Percentiles rank a stretch among this genome's conserved stretches.
These are phyloP conservation scores for Rhizopus microsporus DNA, from an alignment of 371 early-diverging fungal species.

Conservation along the genomic window DNA sequence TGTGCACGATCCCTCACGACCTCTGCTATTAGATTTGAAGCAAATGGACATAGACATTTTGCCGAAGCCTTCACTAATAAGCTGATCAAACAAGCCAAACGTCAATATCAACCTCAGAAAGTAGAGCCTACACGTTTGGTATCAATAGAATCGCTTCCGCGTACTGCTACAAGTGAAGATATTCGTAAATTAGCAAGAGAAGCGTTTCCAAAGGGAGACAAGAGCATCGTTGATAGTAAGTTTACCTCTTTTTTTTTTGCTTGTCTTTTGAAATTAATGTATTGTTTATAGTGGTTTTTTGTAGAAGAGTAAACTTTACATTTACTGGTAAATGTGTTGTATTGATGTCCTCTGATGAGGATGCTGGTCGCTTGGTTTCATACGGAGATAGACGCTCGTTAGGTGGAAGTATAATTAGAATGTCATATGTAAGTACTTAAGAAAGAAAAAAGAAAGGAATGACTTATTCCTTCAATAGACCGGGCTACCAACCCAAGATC, in stretches of 20 bases:
- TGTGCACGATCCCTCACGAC: background rate
- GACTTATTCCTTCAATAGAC: background rate
- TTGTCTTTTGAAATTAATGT: background rate
- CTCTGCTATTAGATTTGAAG: background rate
- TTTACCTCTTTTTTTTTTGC: background rate
- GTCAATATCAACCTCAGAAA: background rate
- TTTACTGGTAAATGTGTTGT: constrained; percentile 43
- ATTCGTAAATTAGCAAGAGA: constrained; percentile 47
- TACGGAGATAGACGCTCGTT: constrained; percentile 42
- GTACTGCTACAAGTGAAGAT: constrained; percentile 45
- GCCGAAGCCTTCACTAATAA: background rate
- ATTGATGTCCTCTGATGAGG: constrained; percentile 26
- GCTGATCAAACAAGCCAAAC: background rate
- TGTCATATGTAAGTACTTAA: constrained; percentile 35
- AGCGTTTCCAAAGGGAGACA: constrained; percentile 42
- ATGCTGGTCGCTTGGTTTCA: constrained; percentile 36
- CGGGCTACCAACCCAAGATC: background rate
- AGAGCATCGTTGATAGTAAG: constrained; percentile 28
- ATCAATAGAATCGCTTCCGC: constrained; percentile 34
- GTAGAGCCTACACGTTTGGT: constrained; percentile 35
- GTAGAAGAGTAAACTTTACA: constrained; percentile 36
- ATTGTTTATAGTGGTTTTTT: constrained; percentile 33
- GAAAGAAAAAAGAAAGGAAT: background rate
- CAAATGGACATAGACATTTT: background rate
- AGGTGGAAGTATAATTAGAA: constrained; percentile 38